Conservation (phyloP, 495 filamentous ascomycete genomes). For the Acidomyces sp. region DNA sequence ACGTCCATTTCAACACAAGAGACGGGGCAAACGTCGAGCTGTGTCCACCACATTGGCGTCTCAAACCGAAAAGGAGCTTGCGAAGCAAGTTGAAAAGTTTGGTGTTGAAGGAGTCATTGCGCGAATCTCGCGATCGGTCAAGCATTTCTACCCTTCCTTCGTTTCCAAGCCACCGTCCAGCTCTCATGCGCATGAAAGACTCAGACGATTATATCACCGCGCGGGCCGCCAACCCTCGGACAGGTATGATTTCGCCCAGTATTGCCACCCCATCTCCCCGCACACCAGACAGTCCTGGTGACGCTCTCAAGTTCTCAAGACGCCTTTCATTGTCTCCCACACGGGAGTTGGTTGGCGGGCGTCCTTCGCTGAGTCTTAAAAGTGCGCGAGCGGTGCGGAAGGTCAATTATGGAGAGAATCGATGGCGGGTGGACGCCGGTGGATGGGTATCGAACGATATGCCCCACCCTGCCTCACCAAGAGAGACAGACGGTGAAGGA, state of each 20-base stretch:
- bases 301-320: constrained; percentile 4
- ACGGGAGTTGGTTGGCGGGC: no score
- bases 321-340: constrained; percentile 3
- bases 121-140: not conserved
- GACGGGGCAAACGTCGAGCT: constrained; percentile 6
- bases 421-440: constrained; percentile 2
- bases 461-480: constrained; percentile 6
- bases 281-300: constrained; percentile 11
- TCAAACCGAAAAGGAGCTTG: not conserved
- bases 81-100: constrained; percentile 4
- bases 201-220: constrained; percentile 23
- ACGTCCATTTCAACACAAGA: not conserved
- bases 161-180: not conserved
- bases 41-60: constrained; percentile 14
- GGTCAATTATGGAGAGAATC: constrained; percentile 4
- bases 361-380: no score
- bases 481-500: not conserved
- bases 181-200: constrained; percentile 19
- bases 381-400: no score
- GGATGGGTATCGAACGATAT: constrained; percentile 9
- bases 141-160: not conserved
- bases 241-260: constrained; percentile 19
- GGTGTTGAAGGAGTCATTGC: constrained; percentile 2
- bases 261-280: not conserved
- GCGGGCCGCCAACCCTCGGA: constrained; percentile 19